Percentiles rank a stretch among this genome's conserved stretches.
Evolutionary conservation across 495 filamentous ascomycete genomes (phyloP).

Genomic region (Aspergillus bertholletiae): DNA sequence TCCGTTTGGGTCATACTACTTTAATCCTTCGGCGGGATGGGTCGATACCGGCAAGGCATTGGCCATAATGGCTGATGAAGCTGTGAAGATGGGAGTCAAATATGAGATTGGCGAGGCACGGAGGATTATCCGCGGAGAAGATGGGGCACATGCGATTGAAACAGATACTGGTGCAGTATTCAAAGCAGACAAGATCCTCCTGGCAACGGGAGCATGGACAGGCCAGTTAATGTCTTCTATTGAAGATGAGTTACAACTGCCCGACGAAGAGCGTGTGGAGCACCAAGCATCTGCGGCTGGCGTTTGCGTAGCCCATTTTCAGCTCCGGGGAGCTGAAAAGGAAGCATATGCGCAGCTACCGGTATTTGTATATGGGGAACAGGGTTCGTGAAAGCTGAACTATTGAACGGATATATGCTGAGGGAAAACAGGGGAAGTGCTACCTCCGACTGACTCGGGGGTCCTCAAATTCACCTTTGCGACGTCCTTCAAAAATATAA

Average conservation of each 20-base stretch:
- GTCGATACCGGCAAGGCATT: constrained; percentile 34
- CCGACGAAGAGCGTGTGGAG: constrained; percentile 24
- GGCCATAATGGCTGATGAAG: constrained; percentile 28
- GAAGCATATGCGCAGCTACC: constrained; percentile 27
- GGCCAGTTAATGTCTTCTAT: constrained; percentile 26
- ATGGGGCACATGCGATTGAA: constrained; percentile 19
- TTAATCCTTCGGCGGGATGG: constrained; percentile 38
- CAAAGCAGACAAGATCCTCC: constrained; percentile 41
- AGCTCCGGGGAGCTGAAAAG: constrained; percentile 26
- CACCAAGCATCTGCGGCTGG: constrained; percentile 36
- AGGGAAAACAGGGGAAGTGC: constrained; percentile 23
- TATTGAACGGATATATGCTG: neutral
- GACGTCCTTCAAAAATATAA: constrained; percentile 28
- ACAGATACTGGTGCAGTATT: constrained; percentile 29
- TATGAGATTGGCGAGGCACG: constrained; percentile 30
- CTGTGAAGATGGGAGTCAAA: constrained; percentile 26
- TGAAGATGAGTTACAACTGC: constrained; percentile 30
- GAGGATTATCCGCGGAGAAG: constrained; percentile 17
- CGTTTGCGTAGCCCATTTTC: constrained; percentile 35
- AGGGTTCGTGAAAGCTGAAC: constrained; percentile 17
- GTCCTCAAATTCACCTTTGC: constrained; percentile 38
- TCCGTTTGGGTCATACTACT: constrained; percentile 29
- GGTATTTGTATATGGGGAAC: constrained; percentile 33
- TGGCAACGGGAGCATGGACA: constrained; percentile 58
- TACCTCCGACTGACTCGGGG: constrained; percentile 27